Evolutionary conservation across 2,329 filamentous ascomycete species (phyloP), one percentile per base, ranked within the genome.

Genomic region (Colletotrichum liaoningense): DNA sequence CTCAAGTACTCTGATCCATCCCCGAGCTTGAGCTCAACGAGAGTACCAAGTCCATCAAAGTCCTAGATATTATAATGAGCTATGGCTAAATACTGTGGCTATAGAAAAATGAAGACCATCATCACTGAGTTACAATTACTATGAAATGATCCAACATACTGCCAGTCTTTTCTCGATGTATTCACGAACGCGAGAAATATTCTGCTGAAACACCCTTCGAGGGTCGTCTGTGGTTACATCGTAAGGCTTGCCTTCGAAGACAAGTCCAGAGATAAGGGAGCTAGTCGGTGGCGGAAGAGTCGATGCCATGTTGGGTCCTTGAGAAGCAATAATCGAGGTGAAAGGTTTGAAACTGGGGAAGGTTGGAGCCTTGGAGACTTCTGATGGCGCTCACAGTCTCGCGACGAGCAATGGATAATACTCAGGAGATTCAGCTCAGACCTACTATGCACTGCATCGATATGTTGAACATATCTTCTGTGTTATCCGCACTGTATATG

Each of bases 11-110:
- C 35, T 12, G 58, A n/a, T 22, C 22, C n/a, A n/a, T 67, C 54
- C 14, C 55, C 64, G 55, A 59, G 49, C 12, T 35, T 49, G n/a
- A 67, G 64, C 55, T 52, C 12, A n/a, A 67, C 38, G 35, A 67
- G 64, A 35, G 46, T 52, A 35, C 58, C 49, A 16, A 67, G 64
- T 67, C 64, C 54, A 52, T 58, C 55, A 59, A 67, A 59, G 35
- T 52, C n/a, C 63, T 66, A 57, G 12, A n/a, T 26, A 35, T 57
- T 19, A 14, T 42, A 19, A 42, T 42, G 16, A 42, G 38, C 38
- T 42, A 42, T 19, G 16, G 26, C 33, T 35, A 35, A 26, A 26
- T 26, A 66, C 33, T 35, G 11, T 12, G 33, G 35, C 16, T 11
- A 49, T 30, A 24, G 3, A 26, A 22, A 14, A 66, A 19, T 42